Evolutionary conservation across 225 moss, liverwort and hornwort species (phyloP).

Genomic region (Polytrichum formosum): DNA sequence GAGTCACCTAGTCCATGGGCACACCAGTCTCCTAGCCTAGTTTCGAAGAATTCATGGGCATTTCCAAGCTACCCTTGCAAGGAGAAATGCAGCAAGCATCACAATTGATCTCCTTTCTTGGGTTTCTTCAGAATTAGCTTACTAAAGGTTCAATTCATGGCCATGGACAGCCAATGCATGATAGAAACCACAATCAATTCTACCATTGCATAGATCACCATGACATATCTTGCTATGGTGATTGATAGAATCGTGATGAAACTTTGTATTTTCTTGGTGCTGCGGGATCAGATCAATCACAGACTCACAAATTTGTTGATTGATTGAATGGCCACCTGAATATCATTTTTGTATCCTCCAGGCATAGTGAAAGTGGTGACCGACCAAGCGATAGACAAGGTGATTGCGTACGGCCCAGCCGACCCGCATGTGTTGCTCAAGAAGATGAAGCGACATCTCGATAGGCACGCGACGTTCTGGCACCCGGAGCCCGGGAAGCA

Average conservation of each 20-base stretch:
- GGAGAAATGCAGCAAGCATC: too few relatives aligned
- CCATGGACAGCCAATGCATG: background rate
- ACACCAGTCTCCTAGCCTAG: too few relatives aligned
- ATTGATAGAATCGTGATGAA: background rate
- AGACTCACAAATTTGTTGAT: background rate
- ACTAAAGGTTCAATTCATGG: too few relatives aligned
- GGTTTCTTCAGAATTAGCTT: too few relatives aligned
- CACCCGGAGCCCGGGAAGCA: slow-evolving; percentile 5
- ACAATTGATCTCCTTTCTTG: too few relatives aligned
- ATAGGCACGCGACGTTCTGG: slow-evolving; percentile 32
- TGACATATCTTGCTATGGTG: too few relatives aligned
- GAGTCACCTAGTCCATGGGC: too few relatives aligned
- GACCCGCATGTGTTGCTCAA: slow-evolving; percentile 25
- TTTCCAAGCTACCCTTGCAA: too few relatives aligned
- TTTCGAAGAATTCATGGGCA: too few relatives aligned
- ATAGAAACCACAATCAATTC: background rate
- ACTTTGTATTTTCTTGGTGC: background rate
- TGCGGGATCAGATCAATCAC: background rate
- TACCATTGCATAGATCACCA: too few relatives aligned
- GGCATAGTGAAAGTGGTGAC: slow-evolving; percentile 24
- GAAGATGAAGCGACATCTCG: slow-evolving; percentile 32
- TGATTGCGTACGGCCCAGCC: slow-evolving; percentile 22
- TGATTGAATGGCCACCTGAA: background rate
- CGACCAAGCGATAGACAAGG: slow-evolving; percentile 12
- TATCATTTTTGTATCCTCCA: background rate